Conservation (phyloP, 2,329 filamentous ascomycete genomes). For the Apiospora malaysiana region DNA sequence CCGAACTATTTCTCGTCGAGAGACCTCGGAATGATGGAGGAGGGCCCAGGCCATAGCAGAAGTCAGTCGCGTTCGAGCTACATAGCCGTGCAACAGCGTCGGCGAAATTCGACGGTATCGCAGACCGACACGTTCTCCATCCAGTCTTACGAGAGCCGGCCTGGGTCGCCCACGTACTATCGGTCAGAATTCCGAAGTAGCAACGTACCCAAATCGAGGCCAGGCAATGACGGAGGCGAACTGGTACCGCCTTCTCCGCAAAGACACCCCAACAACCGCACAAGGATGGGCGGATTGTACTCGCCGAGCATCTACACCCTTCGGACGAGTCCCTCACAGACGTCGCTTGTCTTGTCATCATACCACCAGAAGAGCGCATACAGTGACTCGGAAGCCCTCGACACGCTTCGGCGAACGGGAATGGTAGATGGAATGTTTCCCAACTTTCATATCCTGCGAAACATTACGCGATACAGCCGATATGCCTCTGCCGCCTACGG, state of each 20-base stretch:
- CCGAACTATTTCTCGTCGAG: constrained; percentile 47
- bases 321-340: constrained; percentile 60
- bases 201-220: constrained; percentile 27
- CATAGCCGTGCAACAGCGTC: constrained; percentile 56
- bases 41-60: constrained; percentile 34
- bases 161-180: constrained; percentile 46
- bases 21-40: constrained; percentile 40
- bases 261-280: constrained; percentile 38
- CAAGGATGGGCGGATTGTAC: constrained; percentile 37
- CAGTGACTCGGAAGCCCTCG: constrained; percentile 53
- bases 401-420: constrained; percentile 57
- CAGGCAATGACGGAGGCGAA: constrained; percentile 23
- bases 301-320: constrained; percentile 66
- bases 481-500: constrained; percentile 73
- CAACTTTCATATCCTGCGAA: constrained; percentile 62
- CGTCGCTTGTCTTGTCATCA: constrained; percentile 57
- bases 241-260: constrained; percentile 30
- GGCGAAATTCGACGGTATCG: constrained; percentile 61
- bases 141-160: constrained; percentile 50
- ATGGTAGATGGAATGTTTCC: constrained; percentile 65
- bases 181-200: constrained; percentile 27
- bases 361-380: constrained; percentile 56
- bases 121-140: constrained; percentile 62
- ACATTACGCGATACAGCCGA: constrained; percentile 68
- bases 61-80: constrained; percentile 55